Conservation (phyloP, 2,329 filamentous ascomycete genomes). For the Epichloe aotearoae region DNA sequence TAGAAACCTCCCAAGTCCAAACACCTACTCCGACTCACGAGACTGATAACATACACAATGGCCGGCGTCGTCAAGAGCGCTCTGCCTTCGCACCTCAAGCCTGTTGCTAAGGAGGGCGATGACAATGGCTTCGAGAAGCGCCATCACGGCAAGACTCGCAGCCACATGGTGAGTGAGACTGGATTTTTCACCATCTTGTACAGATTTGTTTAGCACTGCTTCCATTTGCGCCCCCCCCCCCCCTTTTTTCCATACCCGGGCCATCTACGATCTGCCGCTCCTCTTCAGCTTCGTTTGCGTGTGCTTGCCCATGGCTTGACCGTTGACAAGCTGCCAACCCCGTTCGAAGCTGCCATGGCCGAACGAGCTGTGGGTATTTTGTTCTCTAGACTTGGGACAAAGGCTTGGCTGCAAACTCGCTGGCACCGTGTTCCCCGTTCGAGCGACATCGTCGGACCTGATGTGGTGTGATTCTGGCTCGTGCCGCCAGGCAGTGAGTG, state of each 20-base stretch:
- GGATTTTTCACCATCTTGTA: not conserved
- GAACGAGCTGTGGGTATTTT: not conserved
- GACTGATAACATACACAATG: conserved; percentile 36
- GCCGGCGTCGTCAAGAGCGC: conserved; percentile 59
- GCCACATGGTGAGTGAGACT: conserved; percentile 59
- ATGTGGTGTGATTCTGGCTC: not conserved
- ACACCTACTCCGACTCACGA: not conserved
- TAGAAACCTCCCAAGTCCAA: not conserved
- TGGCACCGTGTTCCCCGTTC: not conserved
- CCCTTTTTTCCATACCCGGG: not conserved
- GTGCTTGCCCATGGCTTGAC: not conserved
- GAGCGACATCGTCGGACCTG: not conserved
- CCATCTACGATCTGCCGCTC: not conserved
- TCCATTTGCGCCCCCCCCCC: not conserved
- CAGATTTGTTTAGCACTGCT: not conserved
- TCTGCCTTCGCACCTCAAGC: conserved; percentile 75
- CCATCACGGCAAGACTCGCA: conserved; percentile 76
- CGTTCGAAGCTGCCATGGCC: not conserved
- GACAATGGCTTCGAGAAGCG: conserved; percentile 43
- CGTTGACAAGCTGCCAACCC: not conserved
- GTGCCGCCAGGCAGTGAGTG: not conserved
- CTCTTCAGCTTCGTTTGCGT: not conserved
- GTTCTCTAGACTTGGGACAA: not conserved
- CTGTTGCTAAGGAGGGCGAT: conserved; percentile 30
- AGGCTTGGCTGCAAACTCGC: not conserved